Conservation (phyloP, 441 rosid species). For the Macaranga tanarius region DNA sequence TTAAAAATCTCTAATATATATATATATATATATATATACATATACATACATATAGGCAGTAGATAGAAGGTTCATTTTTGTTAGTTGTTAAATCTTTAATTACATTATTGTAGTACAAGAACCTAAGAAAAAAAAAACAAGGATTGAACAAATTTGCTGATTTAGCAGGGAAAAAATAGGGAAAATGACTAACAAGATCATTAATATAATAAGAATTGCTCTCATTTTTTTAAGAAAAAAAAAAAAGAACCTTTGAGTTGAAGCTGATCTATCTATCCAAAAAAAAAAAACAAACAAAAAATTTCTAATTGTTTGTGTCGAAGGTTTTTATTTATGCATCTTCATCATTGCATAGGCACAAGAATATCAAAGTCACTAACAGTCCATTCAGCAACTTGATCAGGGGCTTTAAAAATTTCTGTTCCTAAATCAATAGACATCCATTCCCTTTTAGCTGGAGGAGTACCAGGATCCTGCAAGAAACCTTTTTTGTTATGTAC, state of each 20-base stretch:
- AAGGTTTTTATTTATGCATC: not conserved
- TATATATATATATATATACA: too few relatives aligned
- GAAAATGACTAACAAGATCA: too few relatives aligned
- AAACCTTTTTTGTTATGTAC: too few relatives aligned
- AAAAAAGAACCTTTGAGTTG: slow-evolving; percentile 24
- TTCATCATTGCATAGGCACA: slow-evolving; percentile 31
- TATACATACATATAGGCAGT: too few relatives aligned
- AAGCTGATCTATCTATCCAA: slow-evolving; percentile 9
- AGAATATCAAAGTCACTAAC: slow-evolving; percentile 60
- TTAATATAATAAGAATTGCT: not conserved
- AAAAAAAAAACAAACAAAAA: not conserved
- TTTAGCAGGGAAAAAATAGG: not conserved
- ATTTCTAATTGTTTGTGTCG: not conserved
- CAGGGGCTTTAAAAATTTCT: slow-evolving; percentile 60
- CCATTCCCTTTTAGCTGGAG: slow-evolving; percentile 62
- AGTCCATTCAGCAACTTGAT: slow-evolving; percentile 75
- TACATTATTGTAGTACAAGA: too few relatives aligned
- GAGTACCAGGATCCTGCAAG: slow-evolving; percentile 45
- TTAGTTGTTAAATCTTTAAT: too few relatives aligned
- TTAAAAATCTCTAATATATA: too few relatives aligned
- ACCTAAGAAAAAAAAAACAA: too few relatives aligned
- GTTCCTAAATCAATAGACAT: slow-evolving; percentile 72
- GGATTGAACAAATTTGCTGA: too few relatives aligned
- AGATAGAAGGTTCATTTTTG: too few relatives aligned
- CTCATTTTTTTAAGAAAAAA: not conserved